Percentiles rank a stretch among this genome's conserved stretches.
These are phyloP conservation scores for Phytophthora brassicae DNA, from an alignment of 352 stramenopile species.

Conservation along the genomic window DNA sequence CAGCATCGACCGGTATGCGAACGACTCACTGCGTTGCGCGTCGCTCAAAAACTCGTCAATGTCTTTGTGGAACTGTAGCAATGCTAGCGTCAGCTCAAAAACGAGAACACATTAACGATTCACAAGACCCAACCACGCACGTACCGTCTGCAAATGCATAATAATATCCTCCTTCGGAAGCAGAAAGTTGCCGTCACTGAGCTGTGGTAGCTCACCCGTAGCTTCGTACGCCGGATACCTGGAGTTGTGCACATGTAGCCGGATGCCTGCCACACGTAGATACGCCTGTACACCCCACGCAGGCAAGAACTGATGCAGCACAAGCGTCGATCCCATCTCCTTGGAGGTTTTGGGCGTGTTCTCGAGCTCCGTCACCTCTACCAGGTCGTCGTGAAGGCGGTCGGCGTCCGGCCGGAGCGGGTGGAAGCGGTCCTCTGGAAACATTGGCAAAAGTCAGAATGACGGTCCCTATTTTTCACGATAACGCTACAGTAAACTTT, in stretches of 20 bases:
- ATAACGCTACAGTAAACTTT: not conserved
- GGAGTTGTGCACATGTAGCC: constrained; percentile 85
- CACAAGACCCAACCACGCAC: constrained; percentile 22
- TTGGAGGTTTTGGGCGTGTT: constrained; percentile 65
- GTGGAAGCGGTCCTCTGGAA: constrained; percentile 82
- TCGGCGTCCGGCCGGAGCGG: constrained; percentile 71
- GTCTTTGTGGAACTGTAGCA: constrained; percentile 71
- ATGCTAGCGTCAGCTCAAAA: not conserved
- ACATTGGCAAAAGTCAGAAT: constrained; percentile 50
- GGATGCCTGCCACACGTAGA: constrained; percentile 71
- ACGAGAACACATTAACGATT: no score
- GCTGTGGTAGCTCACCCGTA: constrained; percentile 78
- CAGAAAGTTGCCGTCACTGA: constrained; percentile 87
- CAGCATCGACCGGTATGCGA: constrained; percentile 81
- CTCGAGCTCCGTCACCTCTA: constrained; percentile 49
- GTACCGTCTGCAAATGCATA: constrained; percentile 86
- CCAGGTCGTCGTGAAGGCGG: constrained; percentile 68
- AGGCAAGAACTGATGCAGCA: constrained; percentile 85
- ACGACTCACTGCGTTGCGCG: constrained; percentile 76
- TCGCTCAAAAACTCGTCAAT: constrained; percentile 75
- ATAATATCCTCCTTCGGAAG: constrained; percentile 84
- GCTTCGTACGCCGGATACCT: constrained; percentile 80
- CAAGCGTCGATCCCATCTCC: constrained; percentile 67
- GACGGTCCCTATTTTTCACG: not conserved
- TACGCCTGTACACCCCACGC: constrained; percentile 87